Conservation (phyloP, 73 alveolate genomes). For the Paramecium pentaurelia region DNA sequence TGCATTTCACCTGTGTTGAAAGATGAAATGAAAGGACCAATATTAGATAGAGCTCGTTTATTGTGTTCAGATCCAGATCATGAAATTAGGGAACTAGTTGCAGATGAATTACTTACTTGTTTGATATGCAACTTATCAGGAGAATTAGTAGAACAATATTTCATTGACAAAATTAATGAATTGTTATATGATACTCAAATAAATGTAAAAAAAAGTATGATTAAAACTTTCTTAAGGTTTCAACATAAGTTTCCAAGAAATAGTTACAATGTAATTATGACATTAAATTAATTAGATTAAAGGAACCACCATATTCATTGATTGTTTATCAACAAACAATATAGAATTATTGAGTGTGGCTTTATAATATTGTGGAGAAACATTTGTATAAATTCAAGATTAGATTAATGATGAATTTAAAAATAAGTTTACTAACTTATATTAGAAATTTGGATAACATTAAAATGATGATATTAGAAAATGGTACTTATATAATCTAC, state of each 20-base stretch:
- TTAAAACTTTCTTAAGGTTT: not conserved
- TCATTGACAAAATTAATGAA: not conserved
- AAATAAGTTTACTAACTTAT: not conserved
- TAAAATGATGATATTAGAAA: not conserved
- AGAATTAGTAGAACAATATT: not conserved
- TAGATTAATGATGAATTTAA: conserved; percentile 1
- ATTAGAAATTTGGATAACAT: not conserved
- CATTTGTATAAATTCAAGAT: not conserved
- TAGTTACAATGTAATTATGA: not conserved
- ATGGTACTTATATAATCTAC: conserved; percentile 2
- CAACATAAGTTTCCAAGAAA: not conserved
- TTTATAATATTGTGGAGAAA: not conserved
- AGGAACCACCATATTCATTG: not conserved
- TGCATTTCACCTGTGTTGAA: not conserved
- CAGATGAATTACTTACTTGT: not conserved
- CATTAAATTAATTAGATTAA: not conserved
- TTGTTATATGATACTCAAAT: not conserved
- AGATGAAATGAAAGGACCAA: conserved; percentile 16
- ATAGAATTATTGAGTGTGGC: not conserved
- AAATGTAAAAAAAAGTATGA: not conserved
- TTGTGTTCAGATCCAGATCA: not conserved
- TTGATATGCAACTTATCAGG: not conserved
- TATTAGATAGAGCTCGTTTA: conserved; percentile 6
- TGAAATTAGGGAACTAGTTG: conserved; percentile 20
- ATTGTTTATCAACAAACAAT: not conserved